Base-by-base conservation (phyloP, 345 rosid species). In the Lumnitzera racemosa region DNA sequence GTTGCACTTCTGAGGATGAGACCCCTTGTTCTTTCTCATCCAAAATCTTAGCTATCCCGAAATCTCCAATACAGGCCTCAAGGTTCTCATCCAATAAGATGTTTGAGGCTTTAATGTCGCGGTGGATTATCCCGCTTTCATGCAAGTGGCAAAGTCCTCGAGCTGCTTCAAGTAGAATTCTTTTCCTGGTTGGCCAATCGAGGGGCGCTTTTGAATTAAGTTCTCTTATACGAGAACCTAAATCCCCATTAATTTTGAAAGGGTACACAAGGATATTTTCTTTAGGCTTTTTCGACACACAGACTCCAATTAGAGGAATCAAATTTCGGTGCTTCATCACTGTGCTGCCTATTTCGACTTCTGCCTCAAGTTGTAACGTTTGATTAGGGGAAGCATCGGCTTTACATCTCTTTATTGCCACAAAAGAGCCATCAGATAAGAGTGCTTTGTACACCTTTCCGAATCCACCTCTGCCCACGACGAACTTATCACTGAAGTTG, bases 121-220 rank as follows among this genome's bases (percentile, higher is more conserved):
- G 43, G 43, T 36, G 43, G 10, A 36, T 5, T 36, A 36, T 36
- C 43, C 43, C 9, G 43, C 7, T 36, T 23, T 27, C 12, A 51
- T 66, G 69, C 17, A 66, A 54, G 52, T 58, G 53, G 16, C 43
- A 24, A 7, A 66, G 57, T 15, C 57, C 63, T 51, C 69, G 50
- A 2, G 69, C 62, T 12, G 15, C 46, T 51, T 58, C 69, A 12
- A 24, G 5, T 2, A 57, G 57, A 20, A 66, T 46, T 17, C 46
- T n/a, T 48, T 20, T 15, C 16, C 48, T 51, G 16, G 36, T 31
- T 11, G n/a, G 51, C 63, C 53, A 16, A 51, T 58, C 60, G 49
- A 51, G 58, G 0, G 46, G 63, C 3, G 57, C 29, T 11, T 51
- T 53, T 2, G 57, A 49, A 13, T 3, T 51, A 14, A 0, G 10